phyloP scores from a whole-genome alignment of 352 stramenopile species.

The Plasmopara halstedii region DNA sequence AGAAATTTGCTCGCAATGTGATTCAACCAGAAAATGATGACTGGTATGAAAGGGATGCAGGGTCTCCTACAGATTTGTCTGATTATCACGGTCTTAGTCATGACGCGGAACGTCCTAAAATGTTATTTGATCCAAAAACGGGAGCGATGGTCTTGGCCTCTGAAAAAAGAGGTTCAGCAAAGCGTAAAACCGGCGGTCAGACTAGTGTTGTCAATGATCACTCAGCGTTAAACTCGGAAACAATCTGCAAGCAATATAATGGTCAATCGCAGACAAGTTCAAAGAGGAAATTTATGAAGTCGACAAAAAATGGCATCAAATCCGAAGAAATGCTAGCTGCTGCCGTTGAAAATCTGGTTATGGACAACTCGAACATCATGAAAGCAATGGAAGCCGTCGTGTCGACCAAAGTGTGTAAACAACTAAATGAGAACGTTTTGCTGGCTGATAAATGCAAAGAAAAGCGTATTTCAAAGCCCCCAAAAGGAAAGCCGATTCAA shows the following conservation, averaged over 20 bases:
- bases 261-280: neutral
- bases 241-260: neutral
- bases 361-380: conserved; percentile 1
- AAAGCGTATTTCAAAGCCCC: neutral
- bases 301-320: neutral
- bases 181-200: conserved; percentile 5
- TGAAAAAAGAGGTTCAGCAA: conserved; percentile 6
- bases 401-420: neutral
- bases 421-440: neutral
- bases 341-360: neutral
- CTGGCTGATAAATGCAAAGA: conserved; percentile 1
- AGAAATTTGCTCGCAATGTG: neutral
- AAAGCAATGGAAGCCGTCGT: neutral
- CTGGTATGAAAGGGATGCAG: neutral
- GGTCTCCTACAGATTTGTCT: conserved; percentile 14
- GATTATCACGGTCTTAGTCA: conserved; percentile 16
- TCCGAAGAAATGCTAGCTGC: neutral
- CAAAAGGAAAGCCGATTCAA: neutral
- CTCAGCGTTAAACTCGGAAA: neutral
- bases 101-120: conserved; percentile 42
- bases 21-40: neutral
- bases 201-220: neutral
- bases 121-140: conserved; percentile 70
- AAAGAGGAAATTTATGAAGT: conserved; percentile 5
- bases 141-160: conserved; percentile 45